Conservation (phyloP, 192 early-diverging fungal species). For the Spinellus fusiger region DNA sequence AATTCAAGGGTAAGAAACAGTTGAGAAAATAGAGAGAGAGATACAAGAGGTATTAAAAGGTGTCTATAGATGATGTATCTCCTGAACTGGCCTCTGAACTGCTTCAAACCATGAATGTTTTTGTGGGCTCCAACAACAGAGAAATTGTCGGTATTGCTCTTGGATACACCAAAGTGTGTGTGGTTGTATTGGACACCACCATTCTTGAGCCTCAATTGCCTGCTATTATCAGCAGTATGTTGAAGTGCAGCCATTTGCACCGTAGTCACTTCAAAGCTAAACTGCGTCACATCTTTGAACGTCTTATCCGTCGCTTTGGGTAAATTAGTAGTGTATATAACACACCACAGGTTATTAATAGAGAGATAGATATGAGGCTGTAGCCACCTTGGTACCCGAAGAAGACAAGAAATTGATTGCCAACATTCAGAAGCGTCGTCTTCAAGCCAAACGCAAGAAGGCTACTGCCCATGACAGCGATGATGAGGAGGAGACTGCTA, state of each 20-base stretch:
- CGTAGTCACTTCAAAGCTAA: constrained; percentile 87
- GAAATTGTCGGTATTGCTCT: constrained; percentile 90
- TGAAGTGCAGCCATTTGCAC: constrained; percentile 82
- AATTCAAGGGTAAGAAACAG: constrained; percentile 74
- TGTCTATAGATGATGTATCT: constrained; percentile 48
- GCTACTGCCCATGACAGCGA: constrained; percentile 34
- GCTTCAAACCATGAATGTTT: constrained; percentile 71
- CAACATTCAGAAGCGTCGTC: constrained; percentile 90
- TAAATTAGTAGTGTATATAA: too few species aligned
- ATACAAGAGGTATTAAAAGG: background rate
- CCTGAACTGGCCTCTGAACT: constrained; percentile 63
- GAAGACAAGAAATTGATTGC: constrained; percentile 80
- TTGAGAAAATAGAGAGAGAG: background rate
- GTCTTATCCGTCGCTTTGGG: constrained; percentile 82
- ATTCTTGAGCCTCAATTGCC: constrained; percentile 65
- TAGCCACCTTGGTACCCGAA: constrained; percentile 79
- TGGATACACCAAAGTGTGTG: constrained; percentile 90
- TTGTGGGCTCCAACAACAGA: constrained; percentile 74
- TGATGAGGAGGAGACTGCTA: constrained; percentile 42
- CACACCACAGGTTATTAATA: background rate
- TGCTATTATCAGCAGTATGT: constrained; percentile 65
- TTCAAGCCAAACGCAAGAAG: constrained; percentile 77
- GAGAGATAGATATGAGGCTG: constrained; percentile 64
- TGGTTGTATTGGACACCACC: constrained; percentile 69
- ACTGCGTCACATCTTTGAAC: constrained; percentile 88